These are phyloP conservation scores for Eutrema salsugineum DNA, from an alignment of 441 rosid species.

Conservation along the genomic window DNA sequence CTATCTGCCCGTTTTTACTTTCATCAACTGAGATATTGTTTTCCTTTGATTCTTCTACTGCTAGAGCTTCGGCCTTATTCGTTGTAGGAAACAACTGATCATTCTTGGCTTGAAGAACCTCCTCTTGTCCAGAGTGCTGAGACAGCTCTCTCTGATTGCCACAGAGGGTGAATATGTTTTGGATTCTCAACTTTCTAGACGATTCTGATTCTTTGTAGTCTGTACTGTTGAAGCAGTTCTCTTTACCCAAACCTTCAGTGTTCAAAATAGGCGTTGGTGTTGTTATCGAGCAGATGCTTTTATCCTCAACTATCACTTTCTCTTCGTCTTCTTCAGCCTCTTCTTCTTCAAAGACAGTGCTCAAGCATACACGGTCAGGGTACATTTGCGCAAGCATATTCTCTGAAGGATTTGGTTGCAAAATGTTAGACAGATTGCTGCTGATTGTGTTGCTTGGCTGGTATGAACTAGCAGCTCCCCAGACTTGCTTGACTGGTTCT, in stretches of 20 bases:
- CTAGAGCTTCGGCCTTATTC: conserved; percentile 14
- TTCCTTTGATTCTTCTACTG: conserved; percentile 45
- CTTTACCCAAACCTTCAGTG: conserved; percentile 19
- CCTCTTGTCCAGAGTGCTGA: conserved; percentile 49
- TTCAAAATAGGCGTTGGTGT: conserved; percentile 14
- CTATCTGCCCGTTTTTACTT: conserved; percentile 34
- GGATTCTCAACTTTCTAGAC: conserved; percentile 64
- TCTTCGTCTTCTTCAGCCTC: conserved; percentile 74
- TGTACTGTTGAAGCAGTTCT: conserved; percentile 16
- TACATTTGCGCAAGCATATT: conserved; percentile 39
- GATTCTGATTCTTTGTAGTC: conserved; percentile 46
- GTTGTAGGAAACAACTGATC: conserved; percentile 16
- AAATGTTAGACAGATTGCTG: conserved; percentile 30
- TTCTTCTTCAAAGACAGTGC: conserved; percentile 94
- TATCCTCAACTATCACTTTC: conserved; percentile 77
- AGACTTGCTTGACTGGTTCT: conserved; percentile 50
- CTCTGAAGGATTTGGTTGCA: conserved; percentile 33
- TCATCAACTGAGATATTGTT: conserved; percentile 39
- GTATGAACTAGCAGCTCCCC: conserved; percentile 21
- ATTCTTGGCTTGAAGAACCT: conserved; percentile 23
- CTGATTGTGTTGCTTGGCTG: conserved; percentile 28
- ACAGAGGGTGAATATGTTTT: conserved; percentile 86
- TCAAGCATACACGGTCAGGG: conserved; percentile 56
- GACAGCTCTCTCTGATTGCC: conserved; percentile 88
- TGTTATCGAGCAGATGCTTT: conserved; percentile 45